Percentiles rank a stretch among this genome's conserved stretches.
These are phyloP conservation scores for Maudiozyma serrabonitensis DNA, from an alignment of 805 yeast genomes.

Conservation along the genomic window DNA sequence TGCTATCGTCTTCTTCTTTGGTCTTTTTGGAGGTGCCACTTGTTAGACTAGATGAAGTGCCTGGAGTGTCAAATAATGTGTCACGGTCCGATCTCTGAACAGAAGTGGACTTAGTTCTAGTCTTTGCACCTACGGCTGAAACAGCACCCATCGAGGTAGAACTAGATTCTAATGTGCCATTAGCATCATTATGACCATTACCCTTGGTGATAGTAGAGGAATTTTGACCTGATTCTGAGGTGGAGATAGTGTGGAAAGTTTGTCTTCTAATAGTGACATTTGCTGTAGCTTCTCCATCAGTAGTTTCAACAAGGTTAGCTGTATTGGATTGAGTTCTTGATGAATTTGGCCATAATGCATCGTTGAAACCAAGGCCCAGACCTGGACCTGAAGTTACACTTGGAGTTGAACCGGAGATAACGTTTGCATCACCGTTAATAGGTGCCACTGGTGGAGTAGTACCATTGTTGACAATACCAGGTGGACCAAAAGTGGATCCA, in stretches of 20 bases:
- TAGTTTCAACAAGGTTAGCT: constrained; percentile 3
- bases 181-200: background rate
- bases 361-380: constrained; percentile 6
- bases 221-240: constrained; percentile 2
- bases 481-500: constrained; percentile 2
- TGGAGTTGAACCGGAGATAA: background rate
- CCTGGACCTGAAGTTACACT: constrained; percentile 1
- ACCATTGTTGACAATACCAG: background rate
- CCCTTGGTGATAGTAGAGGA: constrained; percentile 18
- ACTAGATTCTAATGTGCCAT: background rate
- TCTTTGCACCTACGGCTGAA: constrained; percentile 8
- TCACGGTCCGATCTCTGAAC: constrained; percentile 15
- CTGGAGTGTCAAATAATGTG: constrained; percentile 6
- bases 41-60: background rate
- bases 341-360: constrained; percentile 16
- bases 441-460: background rate
- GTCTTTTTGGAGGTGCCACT: constrained; percentile 7
- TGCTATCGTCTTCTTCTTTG: constrained; percentile 4
- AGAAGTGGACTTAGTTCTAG: constrained; percentile 26
- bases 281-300: constrained; percentile 9
- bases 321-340: constrained; percentile 3
- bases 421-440: no score
- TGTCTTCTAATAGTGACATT: constrained; percentile 25
- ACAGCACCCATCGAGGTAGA: constrained; percentile 3
- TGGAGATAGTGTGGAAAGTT: constrained; percentile 25